Base-by-base conservation (phyloP, 83 land plant species). In the Isoetes engelmannii region DNA sequence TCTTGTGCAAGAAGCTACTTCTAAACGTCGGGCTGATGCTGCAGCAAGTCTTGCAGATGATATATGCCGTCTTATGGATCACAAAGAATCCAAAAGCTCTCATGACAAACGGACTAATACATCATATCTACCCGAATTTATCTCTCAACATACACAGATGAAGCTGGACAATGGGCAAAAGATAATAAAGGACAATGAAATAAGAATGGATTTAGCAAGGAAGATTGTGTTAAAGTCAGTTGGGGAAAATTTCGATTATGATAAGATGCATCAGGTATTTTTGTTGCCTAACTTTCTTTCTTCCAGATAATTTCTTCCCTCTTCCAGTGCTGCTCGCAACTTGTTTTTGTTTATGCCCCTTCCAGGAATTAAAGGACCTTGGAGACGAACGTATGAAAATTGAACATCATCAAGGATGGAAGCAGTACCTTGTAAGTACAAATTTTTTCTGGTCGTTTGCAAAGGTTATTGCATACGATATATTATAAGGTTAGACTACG, bases 41-140 rank as follows among this genome's bases (percentile, higher is more conserved):
- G 54, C 54, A 51, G 54, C 12, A 51, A 51, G 15, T 51, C 54
- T 51, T n/a, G 54, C 54, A 12, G n/a, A 51, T 51, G 54, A 51
- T n/a, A 51, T 51, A 12, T n/a, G 15, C n/a, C n/a, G 12, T 10
- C 15, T 51, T 12, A 3, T 51, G 54, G 12, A 10, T 12, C 12
- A 51, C 12, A 15, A 15, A 10, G 15, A 51, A 51, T 10, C 15
- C 54, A 51, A 10, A 12, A 51, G 54, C 54, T 51, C 54, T 51
- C 54, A 51, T 3, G 54, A 10, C 3, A 3, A 51, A 51, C 15
- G 12, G n/a, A 15, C n/a, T 51, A 51, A 51, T 12, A 12, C 54
- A 15, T 51, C 54, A 3, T 1, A 51, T n/a, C 15, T 51, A 0
- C n/a, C 12, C 0, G 54, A 15, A 12, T 51, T n/a, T 12, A 15